Evolutionary conservation across 352 stramenopile species (phyloP).

Genomic region (Pythium insidiosum): DNA sequence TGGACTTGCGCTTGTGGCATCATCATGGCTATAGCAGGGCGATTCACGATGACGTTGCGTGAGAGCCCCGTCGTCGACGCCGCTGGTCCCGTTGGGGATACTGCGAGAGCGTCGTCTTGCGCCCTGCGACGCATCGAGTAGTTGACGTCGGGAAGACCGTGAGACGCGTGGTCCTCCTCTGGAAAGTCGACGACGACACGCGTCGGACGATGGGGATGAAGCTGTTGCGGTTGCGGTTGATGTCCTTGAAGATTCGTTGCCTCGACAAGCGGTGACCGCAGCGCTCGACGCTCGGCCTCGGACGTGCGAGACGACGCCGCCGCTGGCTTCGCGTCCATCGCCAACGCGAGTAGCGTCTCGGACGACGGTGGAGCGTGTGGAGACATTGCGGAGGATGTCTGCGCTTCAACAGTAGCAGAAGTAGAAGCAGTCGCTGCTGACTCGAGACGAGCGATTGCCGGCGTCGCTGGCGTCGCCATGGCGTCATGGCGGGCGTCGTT

Average conservation of each 20-base stretch:
- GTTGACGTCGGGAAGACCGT: constrained; percentile 8
- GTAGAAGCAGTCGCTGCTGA: not conserved
- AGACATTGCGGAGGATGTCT: not conserved
- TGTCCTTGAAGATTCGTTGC: not conserved
- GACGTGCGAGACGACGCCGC: too few species aligned
- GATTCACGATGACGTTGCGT: constrained; percentile 11
- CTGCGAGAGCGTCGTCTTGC: not conserved
- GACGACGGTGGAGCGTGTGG: not conserved
- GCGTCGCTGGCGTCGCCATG: not conserved
- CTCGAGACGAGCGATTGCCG: not conserved
- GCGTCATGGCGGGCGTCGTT: not conserved
- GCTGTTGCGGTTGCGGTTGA: not conserved
- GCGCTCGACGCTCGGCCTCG: not conserved
- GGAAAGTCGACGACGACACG: not conserved
- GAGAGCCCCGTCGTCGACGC: constrained; percentile 2
- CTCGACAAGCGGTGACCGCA: not conserved
- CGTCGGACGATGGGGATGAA: not conserved
- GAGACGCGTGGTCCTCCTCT: constrained; percentile 1
- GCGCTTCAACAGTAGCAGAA: not conserved
- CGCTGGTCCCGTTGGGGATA: not conserved
- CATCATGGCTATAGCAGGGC: constrained; percentile 4
- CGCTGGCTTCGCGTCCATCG: constrained; percentile 7
- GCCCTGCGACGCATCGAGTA: constrained; percentile 6
- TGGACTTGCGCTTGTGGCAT: constrained; percentile 2
- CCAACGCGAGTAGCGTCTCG: constrained; percentile 11